Conservation (phyloP, 129 eudicot species). For the Tagetes patula region DNA sequence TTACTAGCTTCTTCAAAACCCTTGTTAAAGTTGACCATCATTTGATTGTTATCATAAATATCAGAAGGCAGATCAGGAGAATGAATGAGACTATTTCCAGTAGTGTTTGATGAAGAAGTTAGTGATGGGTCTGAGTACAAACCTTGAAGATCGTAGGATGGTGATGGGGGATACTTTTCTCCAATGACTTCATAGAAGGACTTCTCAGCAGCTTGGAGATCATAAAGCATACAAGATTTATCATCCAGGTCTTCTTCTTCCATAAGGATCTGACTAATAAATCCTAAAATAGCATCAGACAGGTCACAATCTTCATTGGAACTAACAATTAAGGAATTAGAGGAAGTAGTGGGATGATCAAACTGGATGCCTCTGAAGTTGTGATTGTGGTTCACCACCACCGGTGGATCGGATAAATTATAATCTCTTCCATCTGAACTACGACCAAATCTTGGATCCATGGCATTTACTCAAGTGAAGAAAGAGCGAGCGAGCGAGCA, state of each 20-base stretch:
- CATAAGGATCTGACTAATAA: slow-evolving; percentile 59
- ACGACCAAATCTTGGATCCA: too few species aligned
- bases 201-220: slow-evolving; percentile 67
- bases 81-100: slow-evolving; percentile 15
- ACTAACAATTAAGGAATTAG: slow-evolving; percentile 26
- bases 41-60: slow-evolving; percentile 46
- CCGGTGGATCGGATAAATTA: slow-evolving; percentile 16
- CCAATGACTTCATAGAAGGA: slow-evolving; percentile 59
- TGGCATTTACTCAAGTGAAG: too few species aligned
- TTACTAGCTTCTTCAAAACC: slow-evolving; percentile 76
- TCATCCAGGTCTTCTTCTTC: slow-evolving; percentile 59
- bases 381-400: neutral
- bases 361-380: slow-evolving; percentile 41
- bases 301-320: slow-evolving; percentile 68
- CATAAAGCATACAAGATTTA: slow-evolving; percentile 43
- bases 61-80: slow-evolving; percentile 28
- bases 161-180: slow-evolving; percentile 56
- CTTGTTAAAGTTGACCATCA: slow-evolving; percentile 49
- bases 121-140: neutral
- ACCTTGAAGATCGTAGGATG: neutral
- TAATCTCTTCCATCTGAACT: neutral
- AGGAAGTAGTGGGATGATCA: slow-evolving; percentile 32
- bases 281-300: slow-evolving; percentile 54
- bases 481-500: too few species aligned
- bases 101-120: slow-evolving; percentile 34